Evolutionary conservation across 345 rosid genomes (phyloP).

Genomic region (Eucalyptus melliodora): DNA sequence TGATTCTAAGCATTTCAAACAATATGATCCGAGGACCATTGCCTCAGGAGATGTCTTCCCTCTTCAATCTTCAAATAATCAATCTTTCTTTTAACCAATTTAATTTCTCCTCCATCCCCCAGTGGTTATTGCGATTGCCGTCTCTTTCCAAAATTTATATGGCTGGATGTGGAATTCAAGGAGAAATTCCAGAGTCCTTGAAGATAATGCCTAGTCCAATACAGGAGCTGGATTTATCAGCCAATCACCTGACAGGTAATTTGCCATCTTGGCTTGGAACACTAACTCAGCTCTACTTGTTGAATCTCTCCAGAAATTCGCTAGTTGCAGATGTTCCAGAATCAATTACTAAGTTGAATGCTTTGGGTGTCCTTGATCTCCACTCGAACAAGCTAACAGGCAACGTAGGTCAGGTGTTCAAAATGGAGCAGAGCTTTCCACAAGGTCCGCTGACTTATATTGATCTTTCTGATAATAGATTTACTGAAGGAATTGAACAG

Average conservation of each 20-base stretch:
- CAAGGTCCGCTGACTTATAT: constrained; percentile 20
- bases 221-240: constrained; percentile 43
- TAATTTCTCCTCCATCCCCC: constrained; percentile 23
- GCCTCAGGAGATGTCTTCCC: constrained; percentile 25
- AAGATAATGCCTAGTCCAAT: constrained; percentile 23
- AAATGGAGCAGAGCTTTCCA: neutral
- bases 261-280: constrained; percentile 42
- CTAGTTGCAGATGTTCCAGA: constrained; percentile 22
- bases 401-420: constrained; percentile 14
- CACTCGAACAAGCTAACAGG: constrained; percentile 44
- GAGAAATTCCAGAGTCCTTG: constrained; percentile 27
- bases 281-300: constrained; percentile 21
- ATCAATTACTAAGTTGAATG: constrained; percentile 7
- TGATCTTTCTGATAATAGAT: constrained; percentile 37
- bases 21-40: constrained; percentile 28
- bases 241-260: constrained; percentile 16
- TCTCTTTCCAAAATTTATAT: constrained; percentile 27
- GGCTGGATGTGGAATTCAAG: constrained; percentile 36
- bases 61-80: constrained; percentile 31
- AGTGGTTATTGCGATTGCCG: constrained; percentile 21
- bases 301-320: constrained; percentile 35
- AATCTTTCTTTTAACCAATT: constrained; percentile 41
- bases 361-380: constrained; percentile 28
- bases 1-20: constrained; percentile 18
- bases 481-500: constrained; percentile 13